Evolutionary conservation across 2,329 filamentous ascomycete genomes (phyloP).

Genomic region (Fusarium stilboides): DNA sequence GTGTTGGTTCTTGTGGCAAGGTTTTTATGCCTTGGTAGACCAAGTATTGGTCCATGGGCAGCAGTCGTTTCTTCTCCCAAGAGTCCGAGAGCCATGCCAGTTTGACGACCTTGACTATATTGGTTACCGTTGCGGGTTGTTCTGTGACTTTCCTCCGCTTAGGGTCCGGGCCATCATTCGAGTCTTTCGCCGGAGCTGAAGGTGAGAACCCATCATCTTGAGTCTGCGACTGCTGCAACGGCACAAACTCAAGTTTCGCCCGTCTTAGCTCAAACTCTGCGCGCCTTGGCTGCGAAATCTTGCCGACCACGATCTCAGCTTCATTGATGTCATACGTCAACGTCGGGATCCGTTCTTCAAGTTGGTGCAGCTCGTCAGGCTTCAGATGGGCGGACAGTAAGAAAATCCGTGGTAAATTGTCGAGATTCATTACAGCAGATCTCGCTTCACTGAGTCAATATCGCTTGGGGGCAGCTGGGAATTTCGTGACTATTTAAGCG

Average conservation of each 20-base stretch:
- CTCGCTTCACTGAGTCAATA: background rate
- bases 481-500: constrained; percentile 7
- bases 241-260: constrained; percentile 72
- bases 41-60: constrained; percentile 67
- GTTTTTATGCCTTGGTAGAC: constrained; percentile 67
- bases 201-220: background rate
- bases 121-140: background rate
- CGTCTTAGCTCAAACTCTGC: constrained; percentile 84
- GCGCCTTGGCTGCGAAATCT: constrained; percentile 77
- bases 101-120: constrained; percentile 68
- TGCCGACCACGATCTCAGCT: constrained; percentile 82
- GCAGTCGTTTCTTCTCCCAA: constrained; percentile 58
- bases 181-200: background rate
- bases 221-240: constrained; percentile 28
- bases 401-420: constrained; percentile 74
- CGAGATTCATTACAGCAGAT: constrained; percentile 44
- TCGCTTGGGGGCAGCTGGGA: background rate
- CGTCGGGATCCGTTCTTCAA: constrained; percentile 75
- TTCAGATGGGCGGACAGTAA: constrained; percentile 80
- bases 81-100: constrained; percentile 72
- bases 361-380: constrained; percentile 71
- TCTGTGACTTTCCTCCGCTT: constrained; percentile 43
- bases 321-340: constrained; percentile 81
- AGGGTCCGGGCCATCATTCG: constrained; percentile 13
- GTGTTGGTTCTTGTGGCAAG: constrained; percentile 5